Evolutionary conservation across 306 rosid species (phyloP).

Genomic region (cucumber (Cucumis sativus)): Cucumber_9930_V3 NC_026659.2:31003501-31004000

Average conservation of each 20-base stretch:
- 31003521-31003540: not conserved
- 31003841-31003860: not conserved
- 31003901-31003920: constrained; percentile 91
- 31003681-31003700: constrained; percentile 39
- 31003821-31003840: not conserved
- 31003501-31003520: too few species aligned
- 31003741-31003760: constrained; percentile 4
- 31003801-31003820: not conserved
- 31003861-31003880: constrained; percentile 55
- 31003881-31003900: constrained; percentile 88
- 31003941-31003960: not conserved
- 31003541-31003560: not conserved
- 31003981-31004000: not conserved
- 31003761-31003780: constrained; percentile 6
- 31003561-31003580: not conserved
- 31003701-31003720: constrained; percentile 63
- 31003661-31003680: constrained; percentile 75
- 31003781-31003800: not conserved
- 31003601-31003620: constrained; percentile 55
- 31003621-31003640: constrained; percentile 96
- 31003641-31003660: constrained; percentile 95
- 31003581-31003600: not conserved
- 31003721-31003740: not conserved
- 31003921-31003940: constrained; percentile 72
- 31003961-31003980: constrained; percentile 7